phyloP scores from a whole-genome alignment of 2,329 filamentous ascomycete species.

The Colletotrichum horii region DNA sequence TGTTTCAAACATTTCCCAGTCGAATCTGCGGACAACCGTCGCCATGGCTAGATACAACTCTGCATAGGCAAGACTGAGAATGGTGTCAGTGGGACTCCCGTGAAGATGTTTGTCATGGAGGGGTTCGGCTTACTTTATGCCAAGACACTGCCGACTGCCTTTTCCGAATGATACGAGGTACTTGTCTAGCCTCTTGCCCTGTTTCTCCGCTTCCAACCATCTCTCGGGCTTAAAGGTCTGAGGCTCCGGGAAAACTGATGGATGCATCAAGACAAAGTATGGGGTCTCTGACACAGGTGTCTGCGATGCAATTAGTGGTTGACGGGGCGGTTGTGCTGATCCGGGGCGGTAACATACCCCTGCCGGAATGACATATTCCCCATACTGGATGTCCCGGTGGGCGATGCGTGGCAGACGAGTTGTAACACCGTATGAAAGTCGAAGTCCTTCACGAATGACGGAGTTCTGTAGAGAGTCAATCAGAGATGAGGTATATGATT shows the following conservation, averaged over 20 bases:
- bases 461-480: neutral
- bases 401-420: conserved; percentile 14
- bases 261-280: conserved; percentile 26
- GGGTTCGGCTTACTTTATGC: conserved; percentile 22
- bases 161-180: conserved; percentile 22
- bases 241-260: conserved; percentile 29
- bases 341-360: neutral
- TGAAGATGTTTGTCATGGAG: neutral
- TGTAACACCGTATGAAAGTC: conserved; percentile 19
- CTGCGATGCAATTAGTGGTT: neutral
- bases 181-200: conserved; percentile 9
- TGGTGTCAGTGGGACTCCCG: neutral
- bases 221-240: conserved; percentile 28
- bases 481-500: neutral
- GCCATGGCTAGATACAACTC: conserved; percentile 16
- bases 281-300: conserved; percentile 26
- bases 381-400: conserved; percentile 13
- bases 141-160: conserved; percentile 26
- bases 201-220: conserved; percentile 27
- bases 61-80: conserved; percentile 6
- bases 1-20: conserved; percentile 19
- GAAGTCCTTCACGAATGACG: conserved; percentile 10
- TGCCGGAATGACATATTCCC: conserved; percentile 10
- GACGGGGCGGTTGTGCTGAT: neutral
- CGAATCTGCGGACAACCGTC: conserved; percentile 9